Base-by-base conservation (phyloP, 1,284 basidiomycete species). In the Pseudozyma flocculosa region DNA sequence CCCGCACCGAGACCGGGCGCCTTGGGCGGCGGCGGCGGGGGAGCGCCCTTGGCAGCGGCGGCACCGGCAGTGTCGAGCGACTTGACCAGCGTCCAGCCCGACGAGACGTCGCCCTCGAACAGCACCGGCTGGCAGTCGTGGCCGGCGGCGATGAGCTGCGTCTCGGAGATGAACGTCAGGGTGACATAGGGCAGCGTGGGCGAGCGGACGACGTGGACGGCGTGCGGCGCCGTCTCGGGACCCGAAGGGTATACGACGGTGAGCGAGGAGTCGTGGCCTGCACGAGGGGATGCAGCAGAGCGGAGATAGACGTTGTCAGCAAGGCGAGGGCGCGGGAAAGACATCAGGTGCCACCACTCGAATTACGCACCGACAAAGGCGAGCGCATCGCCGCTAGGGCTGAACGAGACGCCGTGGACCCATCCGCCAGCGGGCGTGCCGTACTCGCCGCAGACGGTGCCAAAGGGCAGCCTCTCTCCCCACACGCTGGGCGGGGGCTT, bases 391-490 rank as follows among this genome's bases (percentile, higher is more conserved):
- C 95, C 95, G 17, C 88, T 90, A 2, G 94, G 94, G 29, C 93
- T 96, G 82, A 99, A 98, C 4, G 87, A 88, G 41, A 98, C 90
- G 37, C 88, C 84, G 72, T 98, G 94, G 3, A 98, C 93, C 94
- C 95, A 99, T 14, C 95, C 95, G 39, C 92, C 92, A 41, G 88
- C 85, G 0, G 91, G 88, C 63, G 88, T 90, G 30, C 83, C 78
- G 76, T 89, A 98, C 79, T 98, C 95, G 47, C 91, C 95, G 65
- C 94, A 98, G 58, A 98, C 84, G 1, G 95, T 97, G 75, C 94
- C 94, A 82, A 98, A 98, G 0, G 95, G 95, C 2, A 99, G 83
- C 63, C 94, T 90, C 70, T 94, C 92, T 34, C 95, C 95, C 95
- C 95, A 99, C 0, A 94, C 88, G 18, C 88, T 88, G 1, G 92